Conservation (phyloP, 164 flowering plant genomes). For the Tetrastigma voinierianum region DNA sequence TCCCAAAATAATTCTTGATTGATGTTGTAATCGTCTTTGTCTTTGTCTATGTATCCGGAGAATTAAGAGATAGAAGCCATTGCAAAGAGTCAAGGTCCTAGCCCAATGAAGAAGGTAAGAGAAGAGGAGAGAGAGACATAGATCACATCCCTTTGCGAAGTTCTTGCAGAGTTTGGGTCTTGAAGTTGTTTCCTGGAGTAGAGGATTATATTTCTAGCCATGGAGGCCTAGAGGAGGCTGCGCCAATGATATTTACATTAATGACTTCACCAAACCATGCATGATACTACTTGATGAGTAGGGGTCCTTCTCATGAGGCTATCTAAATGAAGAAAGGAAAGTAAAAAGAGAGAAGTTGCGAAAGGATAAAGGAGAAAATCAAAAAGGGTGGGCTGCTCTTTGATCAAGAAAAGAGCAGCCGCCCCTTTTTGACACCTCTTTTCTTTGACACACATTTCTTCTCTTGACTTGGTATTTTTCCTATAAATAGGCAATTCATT, state of each 20-base stretch:
- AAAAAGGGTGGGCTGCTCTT: no score
- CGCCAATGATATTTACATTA: conserved; percentile 33
- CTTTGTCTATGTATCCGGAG: conserved; percentile 1
- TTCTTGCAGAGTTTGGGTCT: conserved; percentile 77
- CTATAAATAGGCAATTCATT: no score
- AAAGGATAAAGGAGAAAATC: no score
- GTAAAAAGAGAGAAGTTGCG: no score
- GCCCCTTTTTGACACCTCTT: no score
- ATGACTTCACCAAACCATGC: conserved; percentile 71
- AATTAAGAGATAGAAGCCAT: background rate
- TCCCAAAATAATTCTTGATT: no score
- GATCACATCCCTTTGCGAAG: conserved; percentile 34
- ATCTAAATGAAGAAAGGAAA: no score
- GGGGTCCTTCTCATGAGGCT: conserved; percentile 79
- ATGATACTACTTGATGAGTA: no score
- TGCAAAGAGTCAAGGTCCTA: conserved; percentile 4
- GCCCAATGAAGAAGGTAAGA: background rate
- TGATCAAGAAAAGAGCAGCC: no score
- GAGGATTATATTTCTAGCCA: conserved; percentile 14
- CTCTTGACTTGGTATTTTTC: no score
- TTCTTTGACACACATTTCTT: no score
- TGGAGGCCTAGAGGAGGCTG: conserved; percentile 28
- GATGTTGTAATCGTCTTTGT: background rate
- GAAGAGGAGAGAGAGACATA: background rate
- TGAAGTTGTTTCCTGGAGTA: conserved; percentile 43